Evolutionary conservation across 805 yeast genomes (phyloP), one percentile per base, ranked within the genome.

Genomic region (Candida suzukii): DNA sequence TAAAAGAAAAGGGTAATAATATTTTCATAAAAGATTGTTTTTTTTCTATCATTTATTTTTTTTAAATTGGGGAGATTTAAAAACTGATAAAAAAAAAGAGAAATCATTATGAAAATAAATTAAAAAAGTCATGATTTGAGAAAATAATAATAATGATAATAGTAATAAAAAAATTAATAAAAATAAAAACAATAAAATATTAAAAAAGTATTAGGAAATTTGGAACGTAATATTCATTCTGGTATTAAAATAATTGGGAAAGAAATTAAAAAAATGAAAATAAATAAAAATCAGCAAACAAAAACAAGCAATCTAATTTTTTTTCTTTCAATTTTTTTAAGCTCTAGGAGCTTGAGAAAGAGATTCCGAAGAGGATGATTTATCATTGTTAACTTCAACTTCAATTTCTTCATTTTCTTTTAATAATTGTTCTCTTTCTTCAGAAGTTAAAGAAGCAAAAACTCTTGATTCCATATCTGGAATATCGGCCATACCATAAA

Each of bases 401-500:
- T 40, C 45, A 11, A 32, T 46, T 4, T 42, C 49, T 7, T 41
- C 44, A 11, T 47, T 46, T 4, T 51, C 54, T 18, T 18, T 17
- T 14, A 36, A 36, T n/a, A 36, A 13, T 16, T 16, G 20, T 35
- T 35, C 22, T 26, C 32, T 63, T 41, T 74, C 65, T 40, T 76
- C 76, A 34, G 72, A 55, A 45, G 69, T 68, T 55, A 81, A 66
- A 46, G 73, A 79, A 51, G 73, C 68, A 35, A 75, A 74, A 41
- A 84, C 80, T 54, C 71, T 71, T 47, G 71, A 69, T 59, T 83
- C 91, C 41, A 80, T 72, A 61, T 80, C 70, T 58, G 78, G 74
- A 61, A 85, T 72, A 50, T 90, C 98, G 56, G 88, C 72, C 69
- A 85, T 64, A 67, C 99, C 99, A 65, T 91, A 93, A 61, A 80